Conservation (phyloP, 208 protist species). For the Novymonas esmeraldas region DNA sequence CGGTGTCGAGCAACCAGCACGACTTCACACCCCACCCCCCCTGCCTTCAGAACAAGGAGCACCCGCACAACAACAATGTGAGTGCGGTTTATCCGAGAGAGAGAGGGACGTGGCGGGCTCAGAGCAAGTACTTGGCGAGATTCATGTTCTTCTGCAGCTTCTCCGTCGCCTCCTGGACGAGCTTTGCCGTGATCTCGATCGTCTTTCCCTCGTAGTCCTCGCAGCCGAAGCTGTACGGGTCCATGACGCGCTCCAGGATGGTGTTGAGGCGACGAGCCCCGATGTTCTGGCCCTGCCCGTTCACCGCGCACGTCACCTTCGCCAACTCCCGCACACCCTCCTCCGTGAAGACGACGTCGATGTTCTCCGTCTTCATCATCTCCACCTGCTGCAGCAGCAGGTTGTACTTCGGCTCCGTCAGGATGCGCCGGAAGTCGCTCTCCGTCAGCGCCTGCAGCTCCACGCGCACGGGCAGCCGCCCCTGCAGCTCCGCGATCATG, state of each 20-base stretch:
- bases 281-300: conserved; percentile 96
- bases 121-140: conserved; percentile 91
- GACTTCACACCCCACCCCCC: too few species aligned
- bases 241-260: conserved; percentile 95
- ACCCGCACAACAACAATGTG: too few species aligned
- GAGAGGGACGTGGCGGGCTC: conserved; percentile 3
- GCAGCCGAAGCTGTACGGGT: conserved; percentile 94
- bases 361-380: conserved; percentile 95
- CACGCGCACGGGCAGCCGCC: conserved; percentile 97
- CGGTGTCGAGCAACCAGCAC: background rate
- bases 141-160: conserved; percentile 89
- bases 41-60: too few species aligned
- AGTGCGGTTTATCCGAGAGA: background rate
- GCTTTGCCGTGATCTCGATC: conserved; percentile 65
- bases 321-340: conserved; percentile 93
- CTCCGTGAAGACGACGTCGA: conserved; percentile 94
- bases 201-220: conserved; percentile 83
- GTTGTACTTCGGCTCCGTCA: conserved; percentile 97
- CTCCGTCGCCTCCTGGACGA: conserved; percentile 73
- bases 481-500: conserved; percentile 96
- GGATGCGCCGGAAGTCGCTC: conserved; percentile 95
- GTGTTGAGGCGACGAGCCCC: conserved; percentile 97
- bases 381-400: conserved; percentile 92
- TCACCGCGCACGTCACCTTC: conserved; percentile 90
- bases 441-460: conserved; percentile 96